Evolutionary conservation across 2,329 filamentous ascomycete species (phyloP).

Genomic region (Cadophora gregata): DNA sequence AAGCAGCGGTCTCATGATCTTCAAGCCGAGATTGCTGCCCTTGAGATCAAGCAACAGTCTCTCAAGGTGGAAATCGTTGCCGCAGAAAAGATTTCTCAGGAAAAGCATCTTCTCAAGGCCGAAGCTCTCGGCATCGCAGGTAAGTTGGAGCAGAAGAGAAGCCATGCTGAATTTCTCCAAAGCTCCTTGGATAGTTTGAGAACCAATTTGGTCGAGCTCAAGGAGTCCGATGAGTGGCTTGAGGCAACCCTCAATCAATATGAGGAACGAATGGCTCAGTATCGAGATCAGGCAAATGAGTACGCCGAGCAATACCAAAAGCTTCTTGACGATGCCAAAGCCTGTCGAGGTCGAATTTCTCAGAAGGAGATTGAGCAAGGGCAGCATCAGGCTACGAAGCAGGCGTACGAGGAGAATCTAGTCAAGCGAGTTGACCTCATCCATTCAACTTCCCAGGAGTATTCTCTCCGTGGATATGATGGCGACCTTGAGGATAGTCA

Average conservation of each 20-base stretch:
- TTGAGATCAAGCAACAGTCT: constrained; percentile 62
- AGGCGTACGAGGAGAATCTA: constrained; percentile 83
- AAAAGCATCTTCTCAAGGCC: constrained; percentile 75
- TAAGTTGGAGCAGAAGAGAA: constrained; percentile 75
- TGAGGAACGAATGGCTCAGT: constrained; percentile 72
- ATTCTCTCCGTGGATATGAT: constrained; percentile 86
- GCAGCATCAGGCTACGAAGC: constrained; percentile 83
- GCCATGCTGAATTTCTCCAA: constrained; percentile 73
- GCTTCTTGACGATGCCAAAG: constrained; percentile 58
- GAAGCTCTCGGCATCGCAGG: constrained; percentile 77
- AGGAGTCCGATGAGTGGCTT: constrained; percentile 79
- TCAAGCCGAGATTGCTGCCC: constrained; percentile 67
- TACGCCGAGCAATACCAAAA: constrained; percentile 70
- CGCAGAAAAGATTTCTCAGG: constrained; percentile 58
- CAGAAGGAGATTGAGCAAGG: constrained; percentile 70
- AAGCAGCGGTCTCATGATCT: constrained; percentile 70
- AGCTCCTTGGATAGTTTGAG: constrained; percentile 74
- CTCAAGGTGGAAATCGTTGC: constrained; percentile 67
- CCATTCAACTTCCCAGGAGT: constrained; percentile 75
- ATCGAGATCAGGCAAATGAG: constrained; percentile 66
- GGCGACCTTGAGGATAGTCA: constrained; percentile 75
- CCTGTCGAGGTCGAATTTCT: constrained; percentile 54
- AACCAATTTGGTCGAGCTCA: constrained; percentile 75
- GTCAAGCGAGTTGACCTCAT: constrained; percentile 74
- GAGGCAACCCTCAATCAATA: constrained; percentile 77